phyloP scores from a whole-genome alignment of 2,329 filamentous ascomycete species.

The Trichoderma pleuroti region DNA sequence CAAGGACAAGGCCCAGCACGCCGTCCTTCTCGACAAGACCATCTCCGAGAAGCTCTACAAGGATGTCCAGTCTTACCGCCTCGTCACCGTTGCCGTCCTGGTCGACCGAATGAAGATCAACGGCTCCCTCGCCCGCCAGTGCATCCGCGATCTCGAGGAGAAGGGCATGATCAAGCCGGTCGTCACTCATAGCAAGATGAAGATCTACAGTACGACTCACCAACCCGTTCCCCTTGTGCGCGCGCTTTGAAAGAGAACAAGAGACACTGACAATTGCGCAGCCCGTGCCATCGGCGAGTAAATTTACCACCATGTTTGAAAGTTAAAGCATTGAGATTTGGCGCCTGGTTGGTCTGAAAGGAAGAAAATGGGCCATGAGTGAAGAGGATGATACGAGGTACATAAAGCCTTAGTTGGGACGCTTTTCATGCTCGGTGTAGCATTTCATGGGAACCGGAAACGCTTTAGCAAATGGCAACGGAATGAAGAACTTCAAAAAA shows the following conservation, averaged over 20 bases:
- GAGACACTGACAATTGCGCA: conserved; percentile 36
- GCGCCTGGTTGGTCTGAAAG: conserved; percentile 38
- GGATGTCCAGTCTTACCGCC: conserved; percentile 99
- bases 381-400: conserved; percentile 35
- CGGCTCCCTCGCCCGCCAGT: conserved; percentile 88
- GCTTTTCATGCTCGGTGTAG: conserved; percentile 40
- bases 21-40: conserved; percentile 97
- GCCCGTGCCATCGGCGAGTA: conserved; percentile 58
- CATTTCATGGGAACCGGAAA: conserved; percentile 37
- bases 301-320: conserved; percentile 32
- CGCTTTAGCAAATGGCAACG: conserved; percentile 39
- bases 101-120: conserved; percentile 99
- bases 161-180: conserved; percentile 98
- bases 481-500: conserved; percentile 37
- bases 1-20: conserved; percentile 99
- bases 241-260: background rate
- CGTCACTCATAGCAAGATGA: conserved; percentile 93
- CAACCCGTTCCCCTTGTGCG: background rate
- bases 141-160: conserved; percentile 90
- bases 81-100: conserved; percentile 96
- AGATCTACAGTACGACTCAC: conserved; percentile 79
- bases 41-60: conserved; percentile 99
- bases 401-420: conserved; percentile 37
- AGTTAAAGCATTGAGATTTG: conserved; percentile 36
- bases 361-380: conserved; percentile 35